Conservation (phyloP, 768 basidiomycete species). For the Pleurotus tuoliensis region DNA sequence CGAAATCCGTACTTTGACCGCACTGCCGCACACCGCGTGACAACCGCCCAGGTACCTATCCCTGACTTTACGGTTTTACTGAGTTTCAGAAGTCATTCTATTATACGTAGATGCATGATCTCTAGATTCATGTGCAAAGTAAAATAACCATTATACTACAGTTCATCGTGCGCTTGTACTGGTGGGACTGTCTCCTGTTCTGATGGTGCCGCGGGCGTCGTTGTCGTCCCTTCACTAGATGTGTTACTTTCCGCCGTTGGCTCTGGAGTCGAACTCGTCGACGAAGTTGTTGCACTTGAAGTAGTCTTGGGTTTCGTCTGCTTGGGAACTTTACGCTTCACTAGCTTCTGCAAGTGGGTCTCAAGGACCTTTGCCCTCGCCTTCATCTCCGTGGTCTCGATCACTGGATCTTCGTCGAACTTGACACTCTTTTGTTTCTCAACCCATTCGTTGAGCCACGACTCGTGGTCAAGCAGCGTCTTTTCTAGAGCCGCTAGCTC, state of each 20-base stretch:
- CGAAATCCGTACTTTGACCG: too few relatives aligned
- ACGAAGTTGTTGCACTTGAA: constrained; percentile 17
- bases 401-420: constrained; percentile 79
- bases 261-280: constrained; percentile 17
- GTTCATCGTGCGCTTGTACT: constrained; percentile 9
- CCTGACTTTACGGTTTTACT: too few relatives aligned
- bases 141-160: constrained; percentile 9
- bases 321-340: constrained; percentile 67
- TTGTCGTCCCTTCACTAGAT: constrained; percentile 9
- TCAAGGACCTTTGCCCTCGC: constrained; percentile 78
- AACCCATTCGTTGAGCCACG: constrained; percentile 79
- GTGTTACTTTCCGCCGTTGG: constrained; percentile 8
- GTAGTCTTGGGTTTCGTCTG: constrained; percentile 46
- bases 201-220: neutral
- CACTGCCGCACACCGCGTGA: too few relatives aligned
- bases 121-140: neutral
- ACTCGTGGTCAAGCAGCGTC: constrained; percentile 72
- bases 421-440: constrained; percentile 77
- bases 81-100: neutral
- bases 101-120: neutral
- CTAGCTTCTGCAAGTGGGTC: constrained; percentile 63
- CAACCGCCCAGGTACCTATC: too few relatives aligned
- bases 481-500: constrained; percentile 81
- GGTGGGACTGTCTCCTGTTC: constrained; percentile 4
- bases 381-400: constrained; percentile 83